Evolutionary conservation across 139 green algal species (phyloP).

Genomic region (Haematococcus sp.): DNA sequence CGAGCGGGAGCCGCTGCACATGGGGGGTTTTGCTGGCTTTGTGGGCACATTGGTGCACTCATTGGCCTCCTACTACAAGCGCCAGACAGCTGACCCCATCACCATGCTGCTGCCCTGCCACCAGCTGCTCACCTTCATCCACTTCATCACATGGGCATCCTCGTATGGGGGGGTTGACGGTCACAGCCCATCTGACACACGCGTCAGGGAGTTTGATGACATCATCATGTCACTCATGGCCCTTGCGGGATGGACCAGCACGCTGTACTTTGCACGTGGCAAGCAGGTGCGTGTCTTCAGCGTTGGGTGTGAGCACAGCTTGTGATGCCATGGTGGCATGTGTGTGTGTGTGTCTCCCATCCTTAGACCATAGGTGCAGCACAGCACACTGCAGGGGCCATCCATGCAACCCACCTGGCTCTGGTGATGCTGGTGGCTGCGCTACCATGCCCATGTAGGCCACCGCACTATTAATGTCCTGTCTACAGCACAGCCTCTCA

Average conservation of each 20-base stretch:
- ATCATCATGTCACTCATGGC: slow-evolving; percentile 47
- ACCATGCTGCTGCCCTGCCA: slow-evolving; percentile 47
- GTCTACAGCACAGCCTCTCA: too few species aligned
- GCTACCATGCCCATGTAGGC: too few species aligned
- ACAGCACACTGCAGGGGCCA: too few species aligned
- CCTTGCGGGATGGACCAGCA: slow-evolving; percentile 42
- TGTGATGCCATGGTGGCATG: background rate
- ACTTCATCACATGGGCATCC: slow-evolving; percentile 52
- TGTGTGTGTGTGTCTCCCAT: background rate
- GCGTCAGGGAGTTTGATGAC: slow-evolving; percentile 49
- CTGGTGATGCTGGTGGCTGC: too few species aligned
- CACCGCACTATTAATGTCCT: too few species aligned
- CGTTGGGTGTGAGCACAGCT: background rate
- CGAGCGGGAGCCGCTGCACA: slow-evolving; percentile 16
- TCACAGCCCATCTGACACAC: slow-evolving; percentile 1
- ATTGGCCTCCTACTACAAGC: slow-evolving; percentile 23
- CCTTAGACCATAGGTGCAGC: background rate
- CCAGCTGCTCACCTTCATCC: slow-evolving; percentile 38
- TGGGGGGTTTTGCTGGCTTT: background rate
- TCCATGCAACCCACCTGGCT: too few species aligned
- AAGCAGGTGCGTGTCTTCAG: slow-evolving; percentile 19
- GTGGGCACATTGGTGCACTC: slow-evolving; percentile 21
- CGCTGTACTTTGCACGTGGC: slow-evolving; percentile 43
- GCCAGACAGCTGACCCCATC: slow-evolving; percentile 49
- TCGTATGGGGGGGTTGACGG: slow-evolving; percentile 34